Base-by-base conservation (phyloP, 164 flowering plant species). In the Nymphaea colorata region DNA sequence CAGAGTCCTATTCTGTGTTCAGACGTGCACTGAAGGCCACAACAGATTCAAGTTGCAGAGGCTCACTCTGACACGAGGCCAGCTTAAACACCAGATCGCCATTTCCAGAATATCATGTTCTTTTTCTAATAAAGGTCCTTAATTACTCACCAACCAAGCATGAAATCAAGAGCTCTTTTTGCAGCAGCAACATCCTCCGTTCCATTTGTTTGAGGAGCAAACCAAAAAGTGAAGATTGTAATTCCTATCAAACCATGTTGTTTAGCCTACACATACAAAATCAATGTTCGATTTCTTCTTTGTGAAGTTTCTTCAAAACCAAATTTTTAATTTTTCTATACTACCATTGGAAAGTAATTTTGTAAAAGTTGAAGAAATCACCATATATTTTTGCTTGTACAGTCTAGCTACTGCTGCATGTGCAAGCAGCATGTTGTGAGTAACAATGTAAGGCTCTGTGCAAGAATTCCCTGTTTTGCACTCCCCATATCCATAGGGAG, bases 161-260 rank as follows among this genome's bases (percentile, higher is more conserved):
- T 11, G 36, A 70, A 70, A 65, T 65, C 73, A 18, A 57, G 16
- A 1, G 18, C 73, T 59, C 73, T 65, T 65, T 65, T 63, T 5
- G 72, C n/a, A 5, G 72, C 68, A 12, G n/a, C 67, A 43, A 64
- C 64, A 42, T 70, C 67, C 25, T 17, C 55, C 43, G 72, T 42
- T 1, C 67, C 64, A 47, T 70, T 43, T 59, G 72, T 57, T 3
- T 6, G 44, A 43, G 73, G 73, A 2, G n/a, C 51, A 12, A 10
- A 15, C 73, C 73, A 65, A 4, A 57, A 18, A 3, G 55, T 42
- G 6, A 41, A 60, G 4, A 70, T 4, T 57, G 65, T 65, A 12
- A 64, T 57, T 53, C 72, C 68, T 18, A 70, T 25, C 12, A 11
- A 12, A n/a, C 72, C 72, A 6, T 65, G 57, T 65, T 70, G 72